Base-by-base conservation (phyloP, 2,329 filamentous ascomycete species). In the Alternaria brassicicola region DNA sequence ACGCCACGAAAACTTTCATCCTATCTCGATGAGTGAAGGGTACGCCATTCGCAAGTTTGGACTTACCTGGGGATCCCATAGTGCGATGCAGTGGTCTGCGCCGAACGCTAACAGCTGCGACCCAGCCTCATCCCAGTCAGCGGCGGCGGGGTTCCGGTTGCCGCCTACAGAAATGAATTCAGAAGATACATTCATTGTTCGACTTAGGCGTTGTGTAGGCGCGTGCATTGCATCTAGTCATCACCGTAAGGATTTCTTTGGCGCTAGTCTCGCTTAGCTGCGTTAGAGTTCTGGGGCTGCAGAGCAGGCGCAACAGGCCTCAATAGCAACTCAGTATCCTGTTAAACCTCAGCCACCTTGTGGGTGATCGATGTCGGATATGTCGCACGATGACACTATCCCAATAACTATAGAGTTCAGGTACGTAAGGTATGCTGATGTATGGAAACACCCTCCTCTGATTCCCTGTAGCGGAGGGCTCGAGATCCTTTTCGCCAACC, bases 401-500 rank as follows among this genome's bases (percentile, higher is more conserved):
- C 75, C 83, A 21, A 83, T 94, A 64, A 85, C 85, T 5, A 86
- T 95, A 26, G 91, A 95, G 76, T 94, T 95, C 74, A 87, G 84
- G 89, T 58, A 56, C 21, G 43, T 25, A 2, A 15, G 19, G n/a
- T 9, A 10, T 17, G 0, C 2, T n/a, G 15, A n/a, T 23, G 4
- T 23, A 3, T 17, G 43, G 28, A 4, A 15, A 5, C n/a, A 9
- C 4, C 6, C 12, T 9, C 36, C 31, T 31, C 65, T 70, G 39
- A 70, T 53, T 26, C 10, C 55, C 15, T 54, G 25, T 48, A 83
- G 95, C 64, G 95, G 95, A 62, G 95, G 95, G 21, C 86, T 99
- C 17, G 95, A 99, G 80, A 90, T 97, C 81, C 88, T 99, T 65
- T 99, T 99, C 80, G 87, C 89, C 30, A 89, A 97, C 75, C 83